Base-by-base conservation (phyloP, 139 green algal genomes). In the Coccomyxa sp. region DNA sequence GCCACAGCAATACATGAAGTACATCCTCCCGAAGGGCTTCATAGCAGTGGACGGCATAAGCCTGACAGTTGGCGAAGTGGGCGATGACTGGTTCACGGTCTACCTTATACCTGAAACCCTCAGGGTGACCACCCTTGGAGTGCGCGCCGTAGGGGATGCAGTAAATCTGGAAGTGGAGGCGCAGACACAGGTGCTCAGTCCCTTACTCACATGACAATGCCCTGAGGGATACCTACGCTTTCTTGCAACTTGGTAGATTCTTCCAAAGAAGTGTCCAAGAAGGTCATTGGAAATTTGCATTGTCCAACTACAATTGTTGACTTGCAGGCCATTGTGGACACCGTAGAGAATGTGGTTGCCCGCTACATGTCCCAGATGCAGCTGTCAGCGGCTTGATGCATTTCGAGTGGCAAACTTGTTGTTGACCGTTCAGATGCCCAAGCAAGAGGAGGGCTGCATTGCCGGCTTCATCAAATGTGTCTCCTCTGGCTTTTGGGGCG, bases 31-130 rank as follows among this genome's bases (percentile, higher is more conserved):
- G 58, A 99, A 99, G 86, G 95, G 95, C 59, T 99, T 95, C 89
- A 90, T 99, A 51, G 90, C 93, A 11, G 91, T 99, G n/a, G 94
- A 99, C 83, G 96, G 96, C 14, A 95, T 91, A 91, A 96, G 90
- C 85, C 86, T 99, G 21, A 99, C 96, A 11, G 91, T 93, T 45
- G 90, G 90, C 0, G 89, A 94, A 76, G 90, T 94, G 17, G 88
- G 79, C 1, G 74, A 79, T 11, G 81, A 85, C 63, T 86, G 81
- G 78, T 99, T 99, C 88, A 92, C 66, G 28, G 93, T 98, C 0
- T 98, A 98, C 89, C 90, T 99, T 15, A 99, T 99, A 76, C 96
- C 96, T 25, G 96, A 99, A 83, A 99, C 96, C 0, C 79, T 98
- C 38, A 68, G 92, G 4, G 91, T 95, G 3, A 98, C 94, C 11